Conservation (phyloP, 2,329 filamentous ascomycete genomes). For the Arthroderma sp. region DNA sequence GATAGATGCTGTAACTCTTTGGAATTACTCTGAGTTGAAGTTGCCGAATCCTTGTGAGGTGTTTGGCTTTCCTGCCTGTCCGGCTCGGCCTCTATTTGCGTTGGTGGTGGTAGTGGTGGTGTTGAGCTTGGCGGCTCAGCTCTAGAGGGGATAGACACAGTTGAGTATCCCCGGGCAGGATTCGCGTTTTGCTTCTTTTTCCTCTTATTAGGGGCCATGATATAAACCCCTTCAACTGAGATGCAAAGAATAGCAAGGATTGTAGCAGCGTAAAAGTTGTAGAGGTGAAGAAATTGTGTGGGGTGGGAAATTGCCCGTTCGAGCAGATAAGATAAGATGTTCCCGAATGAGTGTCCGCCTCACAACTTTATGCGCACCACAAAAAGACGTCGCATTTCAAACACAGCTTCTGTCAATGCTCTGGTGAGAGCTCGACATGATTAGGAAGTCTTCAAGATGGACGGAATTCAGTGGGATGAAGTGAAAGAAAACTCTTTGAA, state of each 20-base stretch:
- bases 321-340: too few species aligned
- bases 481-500: slow-evolving; percentile 29
- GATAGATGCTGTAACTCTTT: slow-evolving; percentile 32
- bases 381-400: too few species aligned
- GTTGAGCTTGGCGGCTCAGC: slow-evolving; percentile 40
- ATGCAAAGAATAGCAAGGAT: too few species aligned
- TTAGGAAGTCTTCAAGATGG: slow-evolving; percentile 20
- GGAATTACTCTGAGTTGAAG: background rate
- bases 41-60: slow-evolving; percentile 15
- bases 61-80: slow-evolving; percentile 5
- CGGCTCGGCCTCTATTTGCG: too few species aligned
- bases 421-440: too few species aligned
- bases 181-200: slow-evolving; percentile 86
- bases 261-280: too few species aligned
- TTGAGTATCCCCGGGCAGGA: slow-evolving; percentile 83
- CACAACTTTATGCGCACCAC: too few species aligned
- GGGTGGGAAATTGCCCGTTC: too few species aligned
- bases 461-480: slow-evolving; percentile 32
- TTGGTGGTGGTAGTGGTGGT: too few species aligned
- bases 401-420: too few species aligned
- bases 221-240: background rate
- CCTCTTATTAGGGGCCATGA: slow-evolving; percentile 11
- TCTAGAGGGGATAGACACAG: slow-evolving; percentile 81
- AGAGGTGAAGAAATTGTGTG: too few species aligned
- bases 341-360: too few species aligned